Conservation (phyloP, 495 filamentous ascomycete species). For the Polyplosphaeria fusca region DNA sequence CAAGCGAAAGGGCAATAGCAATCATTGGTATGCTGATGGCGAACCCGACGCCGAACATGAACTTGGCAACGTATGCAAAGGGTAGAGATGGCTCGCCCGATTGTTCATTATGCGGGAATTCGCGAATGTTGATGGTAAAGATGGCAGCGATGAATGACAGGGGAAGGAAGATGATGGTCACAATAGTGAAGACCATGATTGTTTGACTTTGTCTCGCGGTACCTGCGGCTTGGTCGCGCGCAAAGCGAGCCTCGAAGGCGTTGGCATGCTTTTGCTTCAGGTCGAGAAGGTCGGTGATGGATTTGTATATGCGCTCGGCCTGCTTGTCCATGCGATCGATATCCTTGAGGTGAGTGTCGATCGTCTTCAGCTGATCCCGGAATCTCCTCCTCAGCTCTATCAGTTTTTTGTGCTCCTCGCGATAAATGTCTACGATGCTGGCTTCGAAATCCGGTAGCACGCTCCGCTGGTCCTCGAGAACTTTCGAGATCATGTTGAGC, state of each 20-base stretch:
- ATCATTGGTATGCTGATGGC: slow-evolving; percentile 64
- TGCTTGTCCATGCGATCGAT: slow-evolving; percentile 67
- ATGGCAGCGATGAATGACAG: slow-evolving; percentile 65
- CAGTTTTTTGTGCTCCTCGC: slow-evolving; percentile 46
- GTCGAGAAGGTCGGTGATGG: slow-evolving; percentile 61
- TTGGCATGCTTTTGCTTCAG: slow-evolving; percentile 69
- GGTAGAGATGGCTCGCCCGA: slow-evolving; percentile 43
- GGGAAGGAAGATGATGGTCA: slow-evolving; percentile 66
- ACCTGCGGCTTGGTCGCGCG: slow-evolving; percentile 62
- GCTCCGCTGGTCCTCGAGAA: slow-evolving; percentile 57
- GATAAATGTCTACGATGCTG: slow-evolving; percentile 49
- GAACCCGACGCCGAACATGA: slow-evolving; percentile 65
- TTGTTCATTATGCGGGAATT: slow-evolving; percentile 47
- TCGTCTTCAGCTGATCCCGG: slow-evolving; percentile 58
- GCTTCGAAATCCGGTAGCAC: slow-evolving; percentile 56
- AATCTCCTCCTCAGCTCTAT: slow-evolving; percentile 58
- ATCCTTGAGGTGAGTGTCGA: slow-evolving; percentile 62
- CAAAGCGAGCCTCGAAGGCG: slow-evolving; percentile 66
- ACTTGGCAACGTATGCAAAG: slow-evolving; percentile 59
- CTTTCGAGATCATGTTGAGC: slow-evolving; percentile 65
- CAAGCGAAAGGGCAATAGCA: slow-evolving; percentile 55
- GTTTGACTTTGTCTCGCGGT: slow-evolving; percentile 68
- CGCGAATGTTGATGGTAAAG: slow-evolving; percentile 61
- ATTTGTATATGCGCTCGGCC: slow-evolving; percentile 60
- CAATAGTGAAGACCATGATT: slow-evolving; percentile 73